These are phyloP conservation scores for Rhodomyrtus psidioides DNA, from an alignment of 441 rosid genomes.

Conservation along the genomic window DNA sequence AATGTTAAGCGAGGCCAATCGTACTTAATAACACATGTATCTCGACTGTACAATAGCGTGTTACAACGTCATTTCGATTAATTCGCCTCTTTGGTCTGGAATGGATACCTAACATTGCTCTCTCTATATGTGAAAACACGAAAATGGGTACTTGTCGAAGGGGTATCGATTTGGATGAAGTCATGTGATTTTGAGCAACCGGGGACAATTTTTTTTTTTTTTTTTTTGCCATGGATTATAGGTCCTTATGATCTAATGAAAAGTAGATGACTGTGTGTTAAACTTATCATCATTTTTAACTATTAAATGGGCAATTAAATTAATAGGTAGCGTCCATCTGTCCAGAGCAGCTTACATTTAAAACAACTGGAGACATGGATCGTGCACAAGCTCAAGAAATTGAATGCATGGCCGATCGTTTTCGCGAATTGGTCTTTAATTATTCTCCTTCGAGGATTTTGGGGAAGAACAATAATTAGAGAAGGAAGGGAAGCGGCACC, in stretches of 20 bases:
- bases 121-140: fast-evolving
- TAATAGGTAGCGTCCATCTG: neutral
- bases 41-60: neutral
- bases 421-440: neutral
- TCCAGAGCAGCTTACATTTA: neutral
- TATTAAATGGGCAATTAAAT: neutral
- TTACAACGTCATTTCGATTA: neutral
- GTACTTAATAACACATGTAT: fast-evolving
- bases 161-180: neutral
- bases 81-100: fast-evolving
- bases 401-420: neutral
- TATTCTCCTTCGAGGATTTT: neutral
- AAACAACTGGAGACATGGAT: neutral
- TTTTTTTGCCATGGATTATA: neutral
- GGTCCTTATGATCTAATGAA: neutral
- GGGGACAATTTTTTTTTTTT: neutral
- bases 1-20: too few species aligned
- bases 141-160: fast-evolving
- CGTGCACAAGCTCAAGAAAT: neutral
- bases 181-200: neutral
- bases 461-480: neutral
- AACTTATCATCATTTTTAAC: neutral
- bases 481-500: neutral
- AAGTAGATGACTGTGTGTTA: neutral
- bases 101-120: fast-evolving